phyloP scores from a whole-genome alignment of 1,284 basidiomycete genomes.

The Cryptococcus depauperatus region DNA sequence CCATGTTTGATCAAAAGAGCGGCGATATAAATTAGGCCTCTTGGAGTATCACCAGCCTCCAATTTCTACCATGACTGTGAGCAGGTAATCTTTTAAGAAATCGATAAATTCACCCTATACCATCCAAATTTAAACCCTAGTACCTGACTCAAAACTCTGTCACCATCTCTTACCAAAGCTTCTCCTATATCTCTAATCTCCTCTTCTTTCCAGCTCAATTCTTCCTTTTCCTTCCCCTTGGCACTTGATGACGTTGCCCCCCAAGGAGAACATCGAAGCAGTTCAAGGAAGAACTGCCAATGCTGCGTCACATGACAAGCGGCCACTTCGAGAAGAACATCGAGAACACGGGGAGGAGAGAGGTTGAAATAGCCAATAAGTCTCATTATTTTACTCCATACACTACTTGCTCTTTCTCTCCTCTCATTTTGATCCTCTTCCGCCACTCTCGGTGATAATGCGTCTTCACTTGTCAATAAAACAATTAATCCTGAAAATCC shows the following conservation, averaged over 20 bases:
- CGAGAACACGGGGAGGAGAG: slow-evolving; percentile 87
- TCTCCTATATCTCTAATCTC: slow-evolving; percentile 40
- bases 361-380: slow-evolving; percentile 94
- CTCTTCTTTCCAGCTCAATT: slow-evolving; percentile 15
- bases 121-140: slow-evolving; percentile 91
- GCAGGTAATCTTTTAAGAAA: not conserved
- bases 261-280: slow-evolving; percentile 82
- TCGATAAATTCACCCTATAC: slow-evolving; percentile 60
- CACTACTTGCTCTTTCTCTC: slow-evolving; percentile 57
- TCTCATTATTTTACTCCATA: slow-evolving; percentile 80
- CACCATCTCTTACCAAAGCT: slow-evolving; percentile 49
- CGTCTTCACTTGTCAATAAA: slow-evolving; percentile 62
- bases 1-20: slow-evolving; percentile 83
- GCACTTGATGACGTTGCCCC: slow-evolving; percentile 20
- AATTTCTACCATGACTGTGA: slow-evolving; percentile 42
- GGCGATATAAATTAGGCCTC: slow-evolving; percentile 68
- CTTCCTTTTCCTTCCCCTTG: slow-evolving; percentile 20
- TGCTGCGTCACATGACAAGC: slow-evolving; percentile 72
- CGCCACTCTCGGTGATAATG: slow-evolving; percentile 13
- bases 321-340: slow-evolving; percentile 87
- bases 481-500: slow-evolving; percentile 88
- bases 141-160: slow-evolving; percentile 70
- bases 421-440: slow-evolving; percentile 14
- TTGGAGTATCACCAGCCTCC: slow-evolving; percentile 56
- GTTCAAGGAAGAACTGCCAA: slow-evolving; percentile 81